Conservation (phyloP, 768 basidiomycete genomes). For the Phlebiopsis flavidoalba region DNA sequence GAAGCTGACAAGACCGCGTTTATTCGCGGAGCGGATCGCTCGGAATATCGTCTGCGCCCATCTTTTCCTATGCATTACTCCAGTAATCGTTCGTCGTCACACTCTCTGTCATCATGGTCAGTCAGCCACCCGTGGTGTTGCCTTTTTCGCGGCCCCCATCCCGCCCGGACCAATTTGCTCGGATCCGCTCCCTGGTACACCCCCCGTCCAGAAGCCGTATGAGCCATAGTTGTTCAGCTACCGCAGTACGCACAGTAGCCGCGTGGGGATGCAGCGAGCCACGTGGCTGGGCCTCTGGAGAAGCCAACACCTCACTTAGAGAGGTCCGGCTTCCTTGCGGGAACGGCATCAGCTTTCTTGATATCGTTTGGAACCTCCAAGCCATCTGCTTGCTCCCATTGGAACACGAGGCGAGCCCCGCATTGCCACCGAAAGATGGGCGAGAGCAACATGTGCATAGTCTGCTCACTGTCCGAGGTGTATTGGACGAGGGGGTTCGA, state of each 20-base stretch:
- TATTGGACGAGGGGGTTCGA: conserved; percentile 34
- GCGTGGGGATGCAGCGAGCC: neutral
- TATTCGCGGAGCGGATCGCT: conserved; percentile 15
- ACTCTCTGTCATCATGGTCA: conserved; percentile 26
- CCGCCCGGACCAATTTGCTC: too few relatives aligned
- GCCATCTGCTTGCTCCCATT: conserved; percentile 46
- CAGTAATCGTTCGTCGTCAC: conserved; percentile 58
- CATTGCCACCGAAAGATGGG: conserved; percentile 24
- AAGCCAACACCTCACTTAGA: neutral
- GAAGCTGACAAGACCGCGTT: conserved; percentile 15
- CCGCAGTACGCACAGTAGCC: neutral
- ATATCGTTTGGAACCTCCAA: conserved; percentile 78
- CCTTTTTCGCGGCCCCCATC: too few relatives aligned
- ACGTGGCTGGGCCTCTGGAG: neutral
- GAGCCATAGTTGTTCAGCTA: conserved; percentile 3
- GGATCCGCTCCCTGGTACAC: too few relatives aligned
- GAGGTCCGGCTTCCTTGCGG: conserved; percentile 34
- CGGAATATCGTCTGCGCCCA: conserved; percentile 32
- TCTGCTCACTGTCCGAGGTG: conserved; percentile 44
- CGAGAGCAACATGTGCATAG: conserved; percentile 48
- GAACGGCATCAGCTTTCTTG: conserved; percentile 67
- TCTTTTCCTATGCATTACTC: too few relatives aligned
- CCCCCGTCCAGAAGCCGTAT: too few relatives aligned
- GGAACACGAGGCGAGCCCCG: conserved; percentile 62
- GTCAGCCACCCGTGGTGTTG: too few relatives aligned